These are phyloP conservation scores for Microthlaspi erraticum DNA, from an alignment of 345 rosid genomes.

Conservation along the genomic window DNA sequence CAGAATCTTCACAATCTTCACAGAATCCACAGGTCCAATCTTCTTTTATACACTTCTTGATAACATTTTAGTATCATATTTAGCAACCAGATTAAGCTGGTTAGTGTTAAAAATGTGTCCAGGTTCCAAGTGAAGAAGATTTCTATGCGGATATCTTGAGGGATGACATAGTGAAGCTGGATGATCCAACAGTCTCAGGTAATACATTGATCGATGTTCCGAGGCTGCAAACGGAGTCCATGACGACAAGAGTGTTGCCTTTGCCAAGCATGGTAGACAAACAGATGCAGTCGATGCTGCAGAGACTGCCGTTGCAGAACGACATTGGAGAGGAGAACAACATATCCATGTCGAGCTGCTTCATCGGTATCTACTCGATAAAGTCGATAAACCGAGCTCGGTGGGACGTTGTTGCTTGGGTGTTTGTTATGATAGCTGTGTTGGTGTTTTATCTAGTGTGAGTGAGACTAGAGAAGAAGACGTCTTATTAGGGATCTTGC, in stretches of 20 bases:
- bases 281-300: constrained; percentile 41
- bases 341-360: constrained; percentile 42
- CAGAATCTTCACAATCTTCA: constrained; percentile 44
- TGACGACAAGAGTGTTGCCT: constrained; percentile 36
- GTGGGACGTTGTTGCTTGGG: constrained; percentile 37
- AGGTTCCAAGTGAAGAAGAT: constrained; percentile 51
- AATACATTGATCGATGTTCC: constrained; percentile 35
- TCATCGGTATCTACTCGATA: constrained; percentile 42
- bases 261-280: constrained; percentile 41
- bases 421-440: constrained; percentile 37
- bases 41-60: constrained; percentile 11
- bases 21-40: constrained; percentile 51
- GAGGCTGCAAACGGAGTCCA: constrained; percentile 41
- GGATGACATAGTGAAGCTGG: constrained; percentile 79
- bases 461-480: background rate
- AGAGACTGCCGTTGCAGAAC: constrained; percentile 33
- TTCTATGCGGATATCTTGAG: constrained; percentile 74
- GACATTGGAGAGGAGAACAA: constrained; percentile 38
- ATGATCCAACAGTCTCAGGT: constrained; percentile 41
- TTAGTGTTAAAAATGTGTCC: constrained; percentile 49
- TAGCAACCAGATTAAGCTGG: too few species aligned
- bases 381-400: constrained; percentile 45
- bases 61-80: too few species aligned
- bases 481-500: background rate
- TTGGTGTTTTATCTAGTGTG: constrained; percentile 37